Base-by-base conservation (phyloP, 768 basidiomycete species). In the Amanita brunnescens region DNA sequence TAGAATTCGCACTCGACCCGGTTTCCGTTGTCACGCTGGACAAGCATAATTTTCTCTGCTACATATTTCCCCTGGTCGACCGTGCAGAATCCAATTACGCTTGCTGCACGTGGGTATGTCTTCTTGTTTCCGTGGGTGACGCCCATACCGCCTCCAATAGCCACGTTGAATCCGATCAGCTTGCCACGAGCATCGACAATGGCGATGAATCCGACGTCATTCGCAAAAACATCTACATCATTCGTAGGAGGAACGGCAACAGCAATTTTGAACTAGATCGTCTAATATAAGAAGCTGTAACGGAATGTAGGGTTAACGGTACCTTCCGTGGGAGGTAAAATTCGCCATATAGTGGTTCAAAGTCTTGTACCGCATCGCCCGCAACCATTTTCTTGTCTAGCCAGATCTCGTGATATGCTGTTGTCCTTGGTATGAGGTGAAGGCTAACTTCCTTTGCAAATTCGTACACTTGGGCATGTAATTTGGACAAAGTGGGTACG, bases 121-220 rank as follows among this genome's bases (percentile, higher is more conserved):
- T 96, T 94, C 75, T 97, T 98, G 77, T 91, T 95, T 30, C 92
- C 92, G 60, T 98, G 95, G 1, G 96, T 98, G 39, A 97, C 96
- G 67, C 96, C 96, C 96, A 99, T 99, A 44, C 96, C 96, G 58
- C 96, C 96, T 51, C 96, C 96, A 39, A 91, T 74, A 13, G 85
- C 69, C 47, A 99, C 93, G 63, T 99, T 96, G 78, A 96, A 99
- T 38, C 96, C 96, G 48, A 77, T 75, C 16, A 99, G 71, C 55
- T 87, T 76, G 46, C 91, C 90, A 20, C 81, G 66, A 52, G 79
- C 70, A 57, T 83, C 79, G 24, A 90, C 79, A 58, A 98, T 91
- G 33, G 93, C 95, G 57, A 98, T 98, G 75, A 93, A 96, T 6
- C 96, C 96, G 12, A 98, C 72, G 65, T 99, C 96, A 61, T 94